Evolutionary conservation across 495 filamentous ascomycete genomes (phyloP).

Genomic region (Saxophila tyrrhenica): DNA sequence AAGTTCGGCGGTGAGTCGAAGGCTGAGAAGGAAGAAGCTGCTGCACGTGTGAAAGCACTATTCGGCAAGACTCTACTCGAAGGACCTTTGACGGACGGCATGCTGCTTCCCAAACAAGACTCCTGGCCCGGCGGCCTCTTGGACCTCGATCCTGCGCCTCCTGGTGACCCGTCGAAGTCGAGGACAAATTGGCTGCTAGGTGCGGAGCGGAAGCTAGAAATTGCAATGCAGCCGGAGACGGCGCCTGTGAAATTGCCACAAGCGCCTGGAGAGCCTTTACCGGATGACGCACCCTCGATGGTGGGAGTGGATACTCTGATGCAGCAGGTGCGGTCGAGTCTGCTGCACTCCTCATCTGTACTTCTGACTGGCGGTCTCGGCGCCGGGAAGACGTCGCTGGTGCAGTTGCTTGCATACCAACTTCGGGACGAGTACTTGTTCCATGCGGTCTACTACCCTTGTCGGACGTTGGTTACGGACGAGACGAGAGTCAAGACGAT

Average conservation of each 20-base stretch:
- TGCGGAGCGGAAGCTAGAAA: constrained; percentile 55
- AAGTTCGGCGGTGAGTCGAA: constrained; percentile 85
- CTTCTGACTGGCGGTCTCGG: constrained; percentile 80
- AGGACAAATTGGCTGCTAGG: constrained; percentile 61
- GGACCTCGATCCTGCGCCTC: constrained; percentile 53
- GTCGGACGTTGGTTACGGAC: constrained; percentile 72
- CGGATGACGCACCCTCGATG: constrained; percentile 45
- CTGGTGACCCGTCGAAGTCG: constrained; percentile 11
- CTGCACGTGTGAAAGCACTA: constrained; percentile 42
- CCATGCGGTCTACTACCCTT: constrained; percentile 70
- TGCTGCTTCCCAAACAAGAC: constrained; percentile 47
- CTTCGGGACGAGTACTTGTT: constrained; percentile 57
- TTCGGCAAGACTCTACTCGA: constrained; percentile 55
- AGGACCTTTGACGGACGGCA: constrained; percentile 81
- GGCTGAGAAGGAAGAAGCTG: constrained; percentile 57
- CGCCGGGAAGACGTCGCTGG: constrained; percentile 73
- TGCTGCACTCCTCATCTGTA: constrained; percentile 78
- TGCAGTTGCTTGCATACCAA: constrained; percentile 51
- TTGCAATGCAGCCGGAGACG: constrained; percentile 63
- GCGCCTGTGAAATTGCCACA: constrained; percentile 26
- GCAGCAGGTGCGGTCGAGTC: constrained; percentile 53
- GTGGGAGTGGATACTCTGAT: constrained; percentile 77
- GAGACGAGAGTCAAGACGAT: constrained; percentile 78
- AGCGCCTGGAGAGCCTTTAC: constrained; percentile 41
- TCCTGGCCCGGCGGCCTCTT: constrained; percentile 67